Evolutionary conservation across 2,329 filamentous ascomycete genomes (phyloP).

Genomic region (Beauveria medogensis): DNA sequence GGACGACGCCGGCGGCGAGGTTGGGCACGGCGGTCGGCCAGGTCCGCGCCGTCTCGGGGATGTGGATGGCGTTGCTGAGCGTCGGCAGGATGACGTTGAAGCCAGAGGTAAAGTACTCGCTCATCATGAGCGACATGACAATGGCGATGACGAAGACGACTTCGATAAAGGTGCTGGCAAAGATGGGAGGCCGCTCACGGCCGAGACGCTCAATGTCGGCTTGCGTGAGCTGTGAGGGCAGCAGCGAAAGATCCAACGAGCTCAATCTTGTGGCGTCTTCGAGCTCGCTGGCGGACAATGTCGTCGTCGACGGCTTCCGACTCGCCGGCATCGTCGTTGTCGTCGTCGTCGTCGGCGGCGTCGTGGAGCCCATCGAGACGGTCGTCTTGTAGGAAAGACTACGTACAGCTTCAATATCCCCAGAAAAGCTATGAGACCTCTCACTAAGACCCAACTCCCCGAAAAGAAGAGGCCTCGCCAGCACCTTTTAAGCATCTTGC

Average conservation of each 20-base stretch:
- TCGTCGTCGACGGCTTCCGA: background rate
- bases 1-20: conserved; percentile 40
- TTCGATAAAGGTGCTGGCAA: conserved; percentile 43
- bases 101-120: conserved; percentile 14
- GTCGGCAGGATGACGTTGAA: conserved; percentile 48
- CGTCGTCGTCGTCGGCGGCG: too few relatives aligned
- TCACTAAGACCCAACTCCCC: too few relatives aligned
- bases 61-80: conserved; percentile 50
- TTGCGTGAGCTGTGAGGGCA: background rate
- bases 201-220: conserved; percentile 46
- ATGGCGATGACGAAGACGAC: conserved; percentile 37
- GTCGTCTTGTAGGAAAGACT: too few relatives aligned
- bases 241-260: background rate
- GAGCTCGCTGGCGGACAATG: background rate
- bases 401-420: too few relatives aligned
- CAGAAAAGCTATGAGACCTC: too few relatives aligned
- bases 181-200: conserved; percentile 46
- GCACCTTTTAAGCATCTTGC: conserved; percentile 2
- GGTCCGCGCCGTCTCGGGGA: conserved; percentile 50
- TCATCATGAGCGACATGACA: conserved; percentile 11
- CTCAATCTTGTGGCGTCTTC: background rate
- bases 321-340: background rate
- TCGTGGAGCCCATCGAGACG: background rate
- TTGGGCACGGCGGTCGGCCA: conserved; percentile 57
- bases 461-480: background rate